Evolutionary conservation across 768 basidiomycete species (phyloP), one percentile per base, ranked within the genome.

Genomic region (Mrakia gelida): DNA sequence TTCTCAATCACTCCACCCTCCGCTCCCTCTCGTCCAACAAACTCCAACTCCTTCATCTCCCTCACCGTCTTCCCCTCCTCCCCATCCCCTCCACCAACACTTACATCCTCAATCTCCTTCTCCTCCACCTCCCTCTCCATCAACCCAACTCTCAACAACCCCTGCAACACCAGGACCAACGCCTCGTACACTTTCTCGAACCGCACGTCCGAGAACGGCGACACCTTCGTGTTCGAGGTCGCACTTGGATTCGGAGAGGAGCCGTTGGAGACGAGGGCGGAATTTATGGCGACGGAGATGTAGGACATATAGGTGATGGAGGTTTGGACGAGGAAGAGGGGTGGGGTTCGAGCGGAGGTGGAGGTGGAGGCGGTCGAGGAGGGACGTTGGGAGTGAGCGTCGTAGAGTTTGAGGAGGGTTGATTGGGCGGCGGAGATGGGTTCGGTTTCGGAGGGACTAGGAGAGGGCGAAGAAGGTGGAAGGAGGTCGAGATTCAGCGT

Each of bases 361-460:
- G 77, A 73, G 28, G 28, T 43, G 34, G 38, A 16, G 11, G 62
- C 13, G 56, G 23, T 5, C 1, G 73, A 80, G 18, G 49, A 52
- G 49, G 49, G 49, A 52, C 49, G 49, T 32, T 92, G 91, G 75
- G 94, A 86, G 82, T 92, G 91, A 1, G 93, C 92, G 82, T 96
- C 95, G 18, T 95, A 86, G 23, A 96, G 86, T 84, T 95, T 95
- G 77, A 97, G 88, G 16, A 96, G 85, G n/a, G 89, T 92, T 6
- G 90, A 93, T 83, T 96, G 95, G 80, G 92, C 90, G 0, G 94
- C 92, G 8, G 92, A 89, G 59, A 95, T 88, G 18, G 90, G 87
- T 84, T 94, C 93, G 67, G 88, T 89, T 32, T 30, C n/a, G 28
- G 59, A 63, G 16, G 85, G 79, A 77, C 92, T 92, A 10, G 15